A percentile compares a stretch with the other conserved stretches of the same genome.
These are phyloP conservation scores for Prototheca cutis DNA, from an alignment of 163 green algal genomes.

Conservation along the genomic window DNA sequence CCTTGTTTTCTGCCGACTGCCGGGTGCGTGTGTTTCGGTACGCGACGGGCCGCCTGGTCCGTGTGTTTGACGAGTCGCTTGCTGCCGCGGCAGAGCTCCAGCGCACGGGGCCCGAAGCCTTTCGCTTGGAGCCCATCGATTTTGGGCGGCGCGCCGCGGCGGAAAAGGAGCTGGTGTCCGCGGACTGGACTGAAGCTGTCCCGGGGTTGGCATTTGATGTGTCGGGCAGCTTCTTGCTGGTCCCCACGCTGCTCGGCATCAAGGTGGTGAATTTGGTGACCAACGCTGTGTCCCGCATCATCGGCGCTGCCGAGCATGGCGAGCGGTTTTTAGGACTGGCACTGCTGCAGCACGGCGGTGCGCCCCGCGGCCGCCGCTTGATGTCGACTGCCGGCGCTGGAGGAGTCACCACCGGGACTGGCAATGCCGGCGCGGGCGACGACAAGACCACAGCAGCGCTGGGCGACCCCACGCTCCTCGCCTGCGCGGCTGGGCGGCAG, in stretches of 20 bases:
- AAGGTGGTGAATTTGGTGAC: constrained; percentile 85
- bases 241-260: constrained; percentile 79
- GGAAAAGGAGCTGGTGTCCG: constrained; percentile 64
- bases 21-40: constrained; percentile 80
- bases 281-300: constrained; percentile 58
- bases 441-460: neutral
- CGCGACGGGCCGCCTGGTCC: constrained; percentile 70
- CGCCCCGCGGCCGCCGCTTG: neutral
- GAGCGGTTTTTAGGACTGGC: constrained; percentile 87
- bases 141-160: constrained; percentile 76
- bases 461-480: constrained; percentile 73
- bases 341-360: constrained; percentile 62
- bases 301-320: constrained; percentile 91
- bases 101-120: constrained; percentile 32
- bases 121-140: constrained; percentile 84
- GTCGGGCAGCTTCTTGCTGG: constrained; percentile 85
- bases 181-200: neutral
- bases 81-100: constrained; percentile 73
- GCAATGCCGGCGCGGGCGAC: neutral
- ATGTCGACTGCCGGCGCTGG: too few species aligned
- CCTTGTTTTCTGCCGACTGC: constrained; percentile 24
- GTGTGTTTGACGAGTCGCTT: constrained; percentile 78
- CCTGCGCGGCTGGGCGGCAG: constrained; percentile 67
- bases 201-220: constrained; percentile 72
- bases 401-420: too few species aligned